These are phyloP conservation scores for Hymenoscyphus fraxineus DNA, from an alignment of 2,329 filamentous ascomycete species.

Conservation along the genomic window DNA sequence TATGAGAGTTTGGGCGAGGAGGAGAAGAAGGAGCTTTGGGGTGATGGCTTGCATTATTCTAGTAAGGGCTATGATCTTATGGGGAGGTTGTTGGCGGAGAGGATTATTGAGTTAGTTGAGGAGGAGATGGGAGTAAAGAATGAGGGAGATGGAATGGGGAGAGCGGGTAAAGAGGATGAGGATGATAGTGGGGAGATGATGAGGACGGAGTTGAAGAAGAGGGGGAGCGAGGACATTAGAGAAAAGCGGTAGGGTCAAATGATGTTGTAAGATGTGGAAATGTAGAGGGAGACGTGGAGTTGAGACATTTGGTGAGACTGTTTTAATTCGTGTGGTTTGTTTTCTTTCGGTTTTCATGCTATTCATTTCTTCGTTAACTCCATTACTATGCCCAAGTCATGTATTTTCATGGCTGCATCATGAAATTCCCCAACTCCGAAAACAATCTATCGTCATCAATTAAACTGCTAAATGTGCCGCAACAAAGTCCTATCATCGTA, in stretches of 20 bases:
- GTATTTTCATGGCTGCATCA: constrained; percentile 13
- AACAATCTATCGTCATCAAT: constrained; percentile 12
- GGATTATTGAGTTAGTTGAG: constrained; percentile 43
- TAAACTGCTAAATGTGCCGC: constrained; percentile 48
- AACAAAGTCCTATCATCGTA: constrained; percentile 49
- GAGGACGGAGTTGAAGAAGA: neutral
- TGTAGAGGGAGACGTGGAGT: neutral
- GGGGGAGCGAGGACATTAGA: neutral
- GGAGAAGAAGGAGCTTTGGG: neutral
- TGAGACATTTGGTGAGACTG: neutral
- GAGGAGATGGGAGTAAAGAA: constrained; percentile 37
- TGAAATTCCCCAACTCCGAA: constrained; percentile 27
- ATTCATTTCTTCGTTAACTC: constrained; percentile 24
- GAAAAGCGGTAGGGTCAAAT: neutral
- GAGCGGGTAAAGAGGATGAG: neutral
- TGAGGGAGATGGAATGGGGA: constrained; percentile 38
- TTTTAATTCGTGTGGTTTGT: neutral
- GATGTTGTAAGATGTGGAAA: neutral
- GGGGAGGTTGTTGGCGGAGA: constrained; percentile 53
- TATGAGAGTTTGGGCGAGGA: constrained; percentile 46
- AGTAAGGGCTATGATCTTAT: constrained; percentile 58
- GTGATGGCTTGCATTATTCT: constrained; percentile 60
- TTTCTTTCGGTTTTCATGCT: constrained; percentile 14
- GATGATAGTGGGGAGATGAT: neutral
- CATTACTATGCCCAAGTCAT: constrained; percentile 19